Evolutionary conservation across 306 rosid genomes (phyloP).

Genomic region (Quercus berberidifolia): DNA sequence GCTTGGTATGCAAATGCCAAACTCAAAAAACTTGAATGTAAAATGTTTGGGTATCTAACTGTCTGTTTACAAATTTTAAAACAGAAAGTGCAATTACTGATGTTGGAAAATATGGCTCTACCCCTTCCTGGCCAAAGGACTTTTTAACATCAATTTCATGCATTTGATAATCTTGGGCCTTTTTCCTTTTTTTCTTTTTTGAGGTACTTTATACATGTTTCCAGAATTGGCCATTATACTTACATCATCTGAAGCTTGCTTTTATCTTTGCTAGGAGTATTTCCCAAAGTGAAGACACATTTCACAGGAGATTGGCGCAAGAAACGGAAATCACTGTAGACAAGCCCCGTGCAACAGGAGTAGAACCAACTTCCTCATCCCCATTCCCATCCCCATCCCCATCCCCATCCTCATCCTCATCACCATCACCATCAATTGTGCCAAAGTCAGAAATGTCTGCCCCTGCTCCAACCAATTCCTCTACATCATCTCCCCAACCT

Average conservation of each 20-base stretch:
- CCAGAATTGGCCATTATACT: not conserved
- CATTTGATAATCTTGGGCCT: not conserved
- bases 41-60: not conserved
- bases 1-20: constrained; percentile 39
- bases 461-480: fast-evolving
- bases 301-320: constrained; percentile 33
- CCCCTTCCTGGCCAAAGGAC: not conserved
- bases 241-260: not conserved
- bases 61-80: not conserved
- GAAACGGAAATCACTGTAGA: fast-evolving
- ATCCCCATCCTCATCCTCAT: not conserved
- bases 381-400: not conserved
- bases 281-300: constrained; percentile 16
- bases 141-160: not conserved
- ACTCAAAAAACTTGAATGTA: not conserved
- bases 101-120: not conserved
- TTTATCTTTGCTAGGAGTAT: constrained; percentile 38
- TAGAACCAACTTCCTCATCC: not conserved
- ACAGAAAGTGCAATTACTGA: not conserved
- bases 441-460: not conserved
- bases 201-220: not conserved
- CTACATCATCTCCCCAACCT: constrained; percentile 13
- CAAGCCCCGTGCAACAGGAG: not conserved
- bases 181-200: not conserved
- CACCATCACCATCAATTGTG: not conserved